Evolutionary conservation across 495 filamentous ascomycete species (phyloP).

Genomic region (Sphaerosporella brunnea): DNA sequence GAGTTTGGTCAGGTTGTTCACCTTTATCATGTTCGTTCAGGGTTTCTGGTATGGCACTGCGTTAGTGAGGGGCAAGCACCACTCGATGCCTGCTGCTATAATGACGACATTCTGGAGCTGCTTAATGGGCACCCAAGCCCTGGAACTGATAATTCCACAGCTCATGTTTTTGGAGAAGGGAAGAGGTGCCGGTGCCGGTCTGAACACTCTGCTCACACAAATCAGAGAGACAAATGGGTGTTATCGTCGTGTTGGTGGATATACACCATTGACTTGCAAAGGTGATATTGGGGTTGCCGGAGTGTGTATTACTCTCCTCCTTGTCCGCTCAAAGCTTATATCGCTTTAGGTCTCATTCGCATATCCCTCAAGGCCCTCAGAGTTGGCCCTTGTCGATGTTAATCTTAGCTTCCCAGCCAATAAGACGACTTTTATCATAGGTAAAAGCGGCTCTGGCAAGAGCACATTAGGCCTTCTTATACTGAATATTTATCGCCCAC

Average conservation of each 20-base stretch:
- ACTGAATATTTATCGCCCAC: conserved; percentile 53
- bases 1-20: conserved; percentile 52
- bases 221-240: conserved; percentile 12
- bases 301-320: conserved; percentile 32
- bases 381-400: conserved; percentile 39
- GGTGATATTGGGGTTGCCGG: conserved; percentile 55
- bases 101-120: conserved; percentile 75
- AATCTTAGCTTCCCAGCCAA: conserved; percentile 54
- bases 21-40: conserved; percentile 65
- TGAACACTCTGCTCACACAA: conserved; percentile 34
- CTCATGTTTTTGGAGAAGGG: conserved; percentile 63
- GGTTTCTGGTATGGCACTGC: conserved; percentile 79
- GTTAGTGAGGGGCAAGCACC: conserved; percentile 38
- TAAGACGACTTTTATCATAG: conserved; percentile 65
- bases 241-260: conserved; percentile 8
- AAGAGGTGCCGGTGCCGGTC: conserved; percentile 46
- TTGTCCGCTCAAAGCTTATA: not conserved
- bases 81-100: conserved; percentile 45
- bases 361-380: conserved; percentile 58
- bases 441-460: conserved; percentile 80
- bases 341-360: conserved; percentile 54
- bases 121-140: conserved; percentile 53
- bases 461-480: conserved; percentile 74
- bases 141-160: conserved; percentile 56
- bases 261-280: conserved; percentile 31